Percentiles rank a stretch among this genome's conserved stretches.
These are phyloP conservation scores for Epichloe uncinata DNA, from an alignment of 2,329 filamentous ascomycete genomes.

Conservation along the genomic window DNA sequence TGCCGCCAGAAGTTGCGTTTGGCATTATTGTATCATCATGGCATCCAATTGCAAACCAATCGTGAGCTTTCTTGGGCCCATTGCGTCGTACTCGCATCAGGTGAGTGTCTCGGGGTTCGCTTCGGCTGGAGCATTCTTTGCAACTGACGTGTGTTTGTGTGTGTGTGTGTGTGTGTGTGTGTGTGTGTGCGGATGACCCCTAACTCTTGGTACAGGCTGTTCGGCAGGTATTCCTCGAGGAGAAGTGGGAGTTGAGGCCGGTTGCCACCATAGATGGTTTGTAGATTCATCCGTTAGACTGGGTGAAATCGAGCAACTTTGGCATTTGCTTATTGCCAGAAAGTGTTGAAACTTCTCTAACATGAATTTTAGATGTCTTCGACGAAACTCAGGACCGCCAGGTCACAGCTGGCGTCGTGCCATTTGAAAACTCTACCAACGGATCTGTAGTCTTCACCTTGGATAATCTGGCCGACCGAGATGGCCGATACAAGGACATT, in stretches of 20 bases:
- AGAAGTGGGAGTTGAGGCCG: slow-evolving; percentile 34
- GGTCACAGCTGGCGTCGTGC: slow-evolving; percentile 65
- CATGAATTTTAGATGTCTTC: slow-evolving; percentile 54
- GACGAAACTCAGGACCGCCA: slow-evolving; percentile 55
- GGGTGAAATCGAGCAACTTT: neutral
- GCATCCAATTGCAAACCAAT: slow-evolving; percentile 21
- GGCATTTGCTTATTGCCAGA: neutral
- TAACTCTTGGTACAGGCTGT: slow-evolving; percentile 26
- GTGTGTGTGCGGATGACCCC: neutral
- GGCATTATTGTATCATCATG: slow-evolving; percentile 11
- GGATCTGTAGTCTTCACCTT: slow-evolving; percentile 84
- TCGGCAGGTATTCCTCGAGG: slow-evolving; percentile 32
- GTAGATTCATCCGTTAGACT: slow-evolving; percentile 6
- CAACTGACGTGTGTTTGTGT: neutral
- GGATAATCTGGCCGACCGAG: slow-evolving; percentile 71
- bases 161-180: neutral
- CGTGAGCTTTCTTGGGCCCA: slow-evolving; percentile 36
- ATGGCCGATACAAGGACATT: slow-evolving; percentile 50
- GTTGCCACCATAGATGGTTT: slow-evolving; percentile 37
- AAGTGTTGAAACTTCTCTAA: neutral
- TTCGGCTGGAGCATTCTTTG: neutral
- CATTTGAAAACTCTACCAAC: slow-evolving; percentile 93
- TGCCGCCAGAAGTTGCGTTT: neutral
- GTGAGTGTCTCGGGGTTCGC: slow-evolving; percentile 17
- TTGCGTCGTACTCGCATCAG: slow-evolving; percentile 38